Base-by-base conservation (phyloP, 1,139 yeast genomes). In the Pichia sp. region DNA sequence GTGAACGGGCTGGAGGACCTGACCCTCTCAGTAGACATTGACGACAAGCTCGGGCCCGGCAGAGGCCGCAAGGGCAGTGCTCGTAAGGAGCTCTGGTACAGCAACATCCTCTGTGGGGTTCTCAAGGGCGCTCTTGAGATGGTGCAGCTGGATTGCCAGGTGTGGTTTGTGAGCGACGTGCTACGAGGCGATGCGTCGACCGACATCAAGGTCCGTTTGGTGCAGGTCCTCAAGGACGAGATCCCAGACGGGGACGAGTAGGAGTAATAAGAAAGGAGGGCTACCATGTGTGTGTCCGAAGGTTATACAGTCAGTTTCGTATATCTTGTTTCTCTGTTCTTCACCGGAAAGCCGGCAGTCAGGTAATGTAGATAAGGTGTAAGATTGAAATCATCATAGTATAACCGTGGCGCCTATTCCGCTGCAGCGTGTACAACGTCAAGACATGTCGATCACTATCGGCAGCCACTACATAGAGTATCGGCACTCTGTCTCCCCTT, bases 221-320 rank as follows among this genome's bases (percentile, higher is more conserved):
- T 85, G 53, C 84, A 79, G 65, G 79, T 90, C 5, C 74, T 93
- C 62, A 90, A 88, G 69, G 99, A 93, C 67, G 99, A 93, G 72
- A 87, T 93, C 47, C 99, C 99, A 7, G 96, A 96, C 6, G 98
- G 98, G 23, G 98, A 93, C 70, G 97, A 92, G 63, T 90, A 72
- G 13, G 8, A 26, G 19, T 10, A n/a, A 19, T 42, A 19, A 19
- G 3, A 30, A 16, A 38, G 4, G 19, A 38, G 13, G 38, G 23
- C 23, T 19, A 19, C 23, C 23, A 19, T 19, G 23, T 19, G 23
- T 19, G 23, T 19, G 23, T 19, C 23, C 23, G 23, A 32, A 16
- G 8, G 32, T 34, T 52, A 52, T 23, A 49, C 50, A 40, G 38
- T 51, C 54, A 51, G 54, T 31, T 30, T 15, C 26, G 32, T 48